Conservation (phyloP, 257 asterid species). For the Cruciata laevipes region DNA sequence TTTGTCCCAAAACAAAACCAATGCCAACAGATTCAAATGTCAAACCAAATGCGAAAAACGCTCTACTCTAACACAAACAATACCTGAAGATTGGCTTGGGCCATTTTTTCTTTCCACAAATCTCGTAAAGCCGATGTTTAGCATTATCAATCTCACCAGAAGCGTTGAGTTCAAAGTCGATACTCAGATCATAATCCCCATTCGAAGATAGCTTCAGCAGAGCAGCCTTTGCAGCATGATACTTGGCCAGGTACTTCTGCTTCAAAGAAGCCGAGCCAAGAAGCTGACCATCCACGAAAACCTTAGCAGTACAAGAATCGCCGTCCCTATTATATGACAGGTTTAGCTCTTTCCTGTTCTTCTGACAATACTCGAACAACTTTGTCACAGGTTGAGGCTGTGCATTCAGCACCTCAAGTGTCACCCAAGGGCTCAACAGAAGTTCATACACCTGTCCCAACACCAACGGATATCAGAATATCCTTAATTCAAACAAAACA, state of each 20-base stretch:
- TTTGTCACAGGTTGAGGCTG: slow-evolving; percentile 83
- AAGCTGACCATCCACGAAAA: slow-evolving; percentile 49
- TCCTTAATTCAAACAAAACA: slow-evolving; percentile 1
- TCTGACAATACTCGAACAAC: slow-evolving; percentile 67
- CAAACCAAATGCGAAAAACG: background rate
- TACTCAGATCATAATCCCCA: background rate
- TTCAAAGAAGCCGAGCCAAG: slow-evolving; percentile 54
- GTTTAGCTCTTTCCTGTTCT: slow-evolving; percentile 46
- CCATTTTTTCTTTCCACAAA: slow-evolving; percentile 76
- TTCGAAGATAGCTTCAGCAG: slow-evolving; percentile 29
- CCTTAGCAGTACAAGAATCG: slow-evolving; percentile 40
- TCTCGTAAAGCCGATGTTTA: slow-evolving; percentile 58
- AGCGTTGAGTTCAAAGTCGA: slow-evolving; percentile 24
- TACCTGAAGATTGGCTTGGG: slow-evolving; percentile 65
- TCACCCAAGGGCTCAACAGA: slow-evolving; percentile 61
- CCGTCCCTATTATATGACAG: slow-evolving; percentile 39
- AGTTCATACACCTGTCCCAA: slow-evolving; percentile 41
- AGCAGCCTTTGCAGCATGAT: slow-evolving; percentile 75
- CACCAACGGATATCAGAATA: slow-evolving; percentile 6
- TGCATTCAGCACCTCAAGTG: slow-evolving; percentile 39
- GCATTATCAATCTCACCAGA: slow-evolving; percentile 46
- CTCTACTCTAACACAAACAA: background rate
- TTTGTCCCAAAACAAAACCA: background rate
- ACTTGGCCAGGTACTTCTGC: slow-evolving; percentile 65
- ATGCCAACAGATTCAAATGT: background rate